Conservation (phyloP, 2,329 filamentous ascomycete species). For the Escovopsis sp. region DNA sequence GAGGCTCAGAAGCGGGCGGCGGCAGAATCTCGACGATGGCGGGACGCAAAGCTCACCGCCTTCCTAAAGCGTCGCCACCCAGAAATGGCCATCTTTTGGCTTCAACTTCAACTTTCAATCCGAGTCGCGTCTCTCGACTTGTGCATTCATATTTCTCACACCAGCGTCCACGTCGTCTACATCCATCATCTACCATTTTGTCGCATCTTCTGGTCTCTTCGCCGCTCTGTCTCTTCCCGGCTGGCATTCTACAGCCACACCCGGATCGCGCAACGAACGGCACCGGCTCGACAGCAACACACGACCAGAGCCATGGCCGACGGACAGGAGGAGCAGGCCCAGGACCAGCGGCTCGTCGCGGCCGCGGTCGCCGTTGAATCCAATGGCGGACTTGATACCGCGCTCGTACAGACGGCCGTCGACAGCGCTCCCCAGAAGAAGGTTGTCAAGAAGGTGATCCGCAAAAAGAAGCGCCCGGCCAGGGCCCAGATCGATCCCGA, state of each 20-base stretch:
- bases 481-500: constrained; percentile 80
- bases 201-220: no score
- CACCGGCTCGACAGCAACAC: no score
- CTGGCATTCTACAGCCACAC: no score
- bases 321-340: constrained; percentile 9
- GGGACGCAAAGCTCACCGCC: constrained; percentile 14
- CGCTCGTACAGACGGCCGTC: constrained; percentile 13
- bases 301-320: constrained; percentile 17
- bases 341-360: constrained; percentile 10
- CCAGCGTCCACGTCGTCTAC: no score
- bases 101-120: constrained; percentile 12
- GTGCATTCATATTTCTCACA: no score
- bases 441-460: constrained; percentile 71
- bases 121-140: neutral
- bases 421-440: constrained; percentile 41
- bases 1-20: constrained; percentile 9
- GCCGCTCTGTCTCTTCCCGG: no score
- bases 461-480: constrained; percentile 79
- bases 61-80: constrained; percentile 8
- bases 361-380: constrained; percentile 13
- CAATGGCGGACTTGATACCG: constrained; percentile 15
- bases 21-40: constrained; percentile 8
- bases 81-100: constrained; percentile 1
- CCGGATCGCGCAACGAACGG: no score
- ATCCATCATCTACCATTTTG: no score